Conservation (phyloP, 441 rosid genomes). For the Gossypium aridum region DNA sequence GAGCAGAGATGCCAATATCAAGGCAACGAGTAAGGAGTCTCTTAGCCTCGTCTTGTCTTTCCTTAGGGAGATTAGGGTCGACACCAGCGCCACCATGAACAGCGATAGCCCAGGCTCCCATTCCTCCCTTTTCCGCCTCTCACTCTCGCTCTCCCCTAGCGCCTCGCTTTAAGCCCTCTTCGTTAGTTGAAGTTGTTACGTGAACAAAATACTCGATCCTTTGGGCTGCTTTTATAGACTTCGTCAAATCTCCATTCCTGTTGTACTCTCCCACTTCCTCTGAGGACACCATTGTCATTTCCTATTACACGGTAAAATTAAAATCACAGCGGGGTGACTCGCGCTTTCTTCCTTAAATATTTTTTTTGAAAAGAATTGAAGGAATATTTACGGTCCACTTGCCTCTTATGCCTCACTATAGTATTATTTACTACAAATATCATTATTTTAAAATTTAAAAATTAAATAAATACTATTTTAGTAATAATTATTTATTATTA, state of each 20-base stretch:
- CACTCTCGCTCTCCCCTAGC: neutral
- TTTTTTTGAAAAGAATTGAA: too few relatives aligned
- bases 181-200: neutral
- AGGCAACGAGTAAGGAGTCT: slow-evolving; percentile 81
- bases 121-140: slow-evolving; percentile 8
- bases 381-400: too few relatives aligned
- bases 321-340: too few relatives aligned
- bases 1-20: slow-evolving; percentile 71
- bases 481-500: too few relatives aligned
- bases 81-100: slow-evolving; percentile 97
- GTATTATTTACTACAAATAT: too few relatives aligned
- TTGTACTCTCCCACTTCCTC: neutral
- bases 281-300: neutral
- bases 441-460: too few relatives aligned
- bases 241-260: neutral
- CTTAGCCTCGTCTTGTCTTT: slow-evolving; percentile 79
- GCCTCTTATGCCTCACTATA: too few relatives aligned
- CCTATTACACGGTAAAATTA: too few relatives aligned
- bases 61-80: slow-evolving; percentile 82
- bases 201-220: neutral
- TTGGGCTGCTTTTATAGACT: slow-evolving; percentile 15
- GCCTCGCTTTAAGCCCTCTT: neutral
- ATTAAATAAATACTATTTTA: too few relatives aligned
- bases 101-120: slow-evolving; percentile 93
- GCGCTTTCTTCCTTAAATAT: too few relatives aligned